Evolutionary conservation across 2,329 filamentous ascomycete species (phyloP), one percentile per base, ranked within the genome.

Genomic region (Epichloe gansuensis): DNA sequence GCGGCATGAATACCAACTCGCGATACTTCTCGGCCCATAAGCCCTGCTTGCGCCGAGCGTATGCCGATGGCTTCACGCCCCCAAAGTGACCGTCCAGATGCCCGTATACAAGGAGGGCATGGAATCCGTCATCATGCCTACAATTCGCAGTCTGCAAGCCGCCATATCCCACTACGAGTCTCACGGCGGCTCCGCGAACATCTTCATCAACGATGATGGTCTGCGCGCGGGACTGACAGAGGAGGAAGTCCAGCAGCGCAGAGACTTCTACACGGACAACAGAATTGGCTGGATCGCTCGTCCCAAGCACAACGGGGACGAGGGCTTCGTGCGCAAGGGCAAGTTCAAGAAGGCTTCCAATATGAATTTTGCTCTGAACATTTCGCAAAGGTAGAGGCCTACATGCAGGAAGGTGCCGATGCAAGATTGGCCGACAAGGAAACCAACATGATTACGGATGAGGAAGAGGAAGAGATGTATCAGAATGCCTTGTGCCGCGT

Each of bases 311-410:
- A 73, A 73, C 54, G 68, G 70, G 11, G 69, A 73, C 31, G 72
- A 72, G 51, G 68, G 71, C 25, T 82, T 78, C 59, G 55, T 75
- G 17, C 72, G 80, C 41, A 72, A 71, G 41, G 82, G 82, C 52
- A 85, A 85, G 63, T 86, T 85, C 71, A 86, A 86, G 70, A 85
- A 86, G 67, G 82, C 82, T 1, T 86, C 82, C 31, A 88, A 88
- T 69, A 87, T 88, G 83, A 88, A 87, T 65, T 87, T 82, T 61
- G 82, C 76, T 3, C 70, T 87, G 53, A 76, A 76, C 58, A 68
- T 85, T 50, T 81, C 77, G 38, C 76, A 78, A 61, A 77, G 54
- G 76, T 85, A 3, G 84, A 87, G 63, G 76, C 78, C 11, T 77
- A 77, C 54, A 68, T 88, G 39, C 66, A 68, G 17, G 56, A 62